Percentiles rank a stretch among this genome's conserved stretches.
phyloP scores from a whole-genome alignment of 2,329 filamentous ascomycete species.

The Helminthosporium solani region DNA sequence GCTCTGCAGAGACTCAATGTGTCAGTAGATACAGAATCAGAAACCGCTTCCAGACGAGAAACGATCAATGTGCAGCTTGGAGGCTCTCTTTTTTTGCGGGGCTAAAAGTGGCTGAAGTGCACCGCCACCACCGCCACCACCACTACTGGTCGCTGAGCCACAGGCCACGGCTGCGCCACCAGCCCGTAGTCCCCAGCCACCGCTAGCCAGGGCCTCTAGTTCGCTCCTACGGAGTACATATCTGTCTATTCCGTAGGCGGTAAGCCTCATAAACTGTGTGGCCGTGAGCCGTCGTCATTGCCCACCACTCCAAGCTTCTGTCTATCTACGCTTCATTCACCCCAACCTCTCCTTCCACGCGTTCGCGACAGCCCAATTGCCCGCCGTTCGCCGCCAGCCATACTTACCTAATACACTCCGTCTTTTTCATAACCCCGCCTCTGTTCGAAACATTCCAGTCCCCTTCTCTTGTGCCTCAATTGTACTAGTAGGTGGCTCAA shows the following conservation, averaged over 20 bases:
- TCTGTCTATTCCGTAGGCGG: no score
- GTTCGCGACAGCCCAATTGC: not conserved
- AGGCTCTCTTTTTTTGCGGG: not conserved
- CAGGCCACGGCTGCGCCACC: not conserved
- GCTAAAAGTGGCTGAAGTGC: not conserved
- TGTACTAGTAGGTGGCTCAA: no score
- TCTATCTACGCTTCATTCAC: not conserved
- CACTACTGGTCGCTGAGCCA: no score
- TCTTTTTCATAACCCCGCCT: no score
- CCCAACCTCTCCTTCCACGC: not conserved
- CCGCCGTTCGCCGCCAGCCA: not conserved
- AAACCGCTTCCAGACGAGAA: no score
- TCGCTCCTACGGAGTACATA: no score
- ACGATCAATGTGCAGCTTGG: not conserved
- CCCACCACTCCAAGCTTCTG: not conserved
- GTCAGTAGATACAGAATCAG: no score
- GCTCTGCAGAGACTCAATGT: no score
- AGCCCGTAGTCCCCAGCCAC: no score
- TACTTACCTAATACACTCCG: not conserved
- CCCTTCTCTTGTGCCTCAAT: no score
- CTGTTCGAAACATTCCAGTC: no score
- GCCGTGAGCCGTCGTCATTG: constrained; percentile 11
- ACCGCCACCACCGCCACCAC: no score
- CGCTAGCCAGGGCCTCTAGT: not conserved
- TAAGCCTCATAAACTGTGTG: constrained; percentile 2